Evolutionary conservation across 306 rosid genomes (phyloP).

Genomic region (Chamaecrista fasciculata): DNA sequence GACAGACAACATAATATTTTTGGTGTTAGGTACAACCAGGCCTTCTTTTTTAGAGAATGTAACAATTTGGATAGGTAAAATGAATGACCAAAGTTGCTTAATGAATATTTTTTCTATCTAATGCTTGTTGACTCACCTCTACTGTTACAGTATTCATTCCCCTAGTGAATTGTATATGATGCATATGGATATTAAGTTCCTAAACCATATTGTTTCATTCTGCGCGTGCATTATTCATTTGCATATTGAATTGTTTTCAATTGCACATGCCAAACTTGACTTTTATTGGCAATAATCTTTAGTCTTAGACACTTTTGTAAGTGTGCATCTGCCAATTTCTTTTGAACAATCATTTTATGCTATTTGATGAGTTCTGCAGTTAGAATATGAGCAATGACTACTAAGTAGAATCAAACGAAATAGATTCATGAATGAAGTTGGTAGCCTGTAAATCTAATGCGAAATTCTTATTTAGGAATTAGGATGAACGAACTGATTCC

Average conservation of each 20-base stretch:
- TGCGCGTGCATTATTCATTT: no score
- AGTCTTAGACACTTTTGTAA: not conserved
- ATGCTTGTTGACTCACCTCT: not conserved
- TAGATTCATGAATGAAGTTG: not conserved
- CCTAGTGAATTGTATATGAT: not conserved
- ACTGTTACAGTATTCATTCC: not conserved
- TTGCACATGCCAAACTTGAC: not conserved
- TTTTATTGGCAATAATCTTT: not conserved
- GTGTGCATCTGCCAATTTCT: not conserved
- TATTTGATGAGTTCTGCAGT: not conserved
- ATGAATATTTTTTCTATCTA: not conserved
- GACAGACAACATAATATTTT: not conserved
- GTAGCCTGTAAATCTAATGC: not conserved
- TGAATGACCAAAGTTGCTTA: not conserved
- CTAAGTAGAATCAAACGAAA: not conserved
- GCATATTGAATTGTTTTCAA: not conserved
- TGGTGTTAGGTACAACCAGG: not conserved
- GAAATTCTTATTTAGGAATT: not conserved
- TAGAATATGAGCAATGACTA: not conserved
- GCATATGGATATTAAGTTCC: not conserved
- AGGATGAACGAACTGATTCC: constrained; percentile 16
- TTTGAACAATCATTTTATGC: not conserved
- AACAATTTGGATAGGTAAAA: not conserved
- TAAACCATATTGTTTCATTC: not conserved
- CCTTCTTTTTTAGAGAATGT: not conserved